Base-by-base conservation (phyloP, 1,139 yeast genomes). In the Geotrichum klebahnii region DNA sequence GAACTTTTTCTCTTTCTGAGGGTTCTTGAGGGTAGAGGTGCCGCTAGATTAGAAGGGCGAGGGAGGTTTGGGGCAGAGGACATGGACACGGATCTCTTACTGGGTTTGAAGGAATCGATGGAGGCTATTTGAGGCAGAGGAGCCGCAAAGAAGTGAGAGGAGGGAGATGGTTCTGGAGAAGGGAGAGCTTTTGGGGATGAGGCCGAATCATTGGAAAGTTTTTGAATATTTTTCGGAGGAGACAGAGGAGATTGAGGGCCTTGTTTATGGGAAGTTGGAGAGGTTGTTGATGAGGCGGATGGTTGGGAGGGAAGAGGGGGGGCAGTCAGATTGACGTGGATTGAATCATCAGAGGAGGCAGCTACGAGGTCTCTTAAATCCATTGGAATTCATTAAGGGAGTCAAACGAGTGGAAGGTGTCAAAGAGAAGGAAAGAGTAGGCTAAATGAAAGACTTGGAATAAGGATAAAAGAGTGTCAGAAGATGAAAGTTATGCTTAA, bases 111-210 rank as follows among this genome's bases (percentile, higher is more conserved):
- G 5, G 22, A 22, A 31, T 37, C 32, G 10, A 26, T 32, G 8
- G 33, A 43, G 36, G 42, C 19, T 4, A 35, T 46, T 28, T 46
- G 40, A 32, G 33, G 39, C 1, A 44, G 34, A 19, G 52, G 38
- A 5, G 48, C 14, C 23, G 44, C 38, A 14, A 50, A 50, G 19
- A 46, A 50, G 40, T 50, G 51, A 12, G 51, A 26, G 1, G 53
- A 50, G 17, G 53, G 53, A 8, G 53, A 50, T 12, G 50, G 53
- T 23, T 50, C 53, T 9, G 53, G 53, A 4, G 53, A 50, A 12
- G 53, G 53, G 2, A 50, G 36, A 12, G 51, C 44, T 20, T 33
- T 48, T 31, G 46, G 39, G 20, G 50, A 40, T 10, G 45, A 24
- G 22, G 35, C 31, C n/a, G 40, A 19, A 19, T 26, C 23, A 10